phyloP scores from a whole-genome alignment of 352 stramenopile genomes.

The Pythium periplocum region DNA sequence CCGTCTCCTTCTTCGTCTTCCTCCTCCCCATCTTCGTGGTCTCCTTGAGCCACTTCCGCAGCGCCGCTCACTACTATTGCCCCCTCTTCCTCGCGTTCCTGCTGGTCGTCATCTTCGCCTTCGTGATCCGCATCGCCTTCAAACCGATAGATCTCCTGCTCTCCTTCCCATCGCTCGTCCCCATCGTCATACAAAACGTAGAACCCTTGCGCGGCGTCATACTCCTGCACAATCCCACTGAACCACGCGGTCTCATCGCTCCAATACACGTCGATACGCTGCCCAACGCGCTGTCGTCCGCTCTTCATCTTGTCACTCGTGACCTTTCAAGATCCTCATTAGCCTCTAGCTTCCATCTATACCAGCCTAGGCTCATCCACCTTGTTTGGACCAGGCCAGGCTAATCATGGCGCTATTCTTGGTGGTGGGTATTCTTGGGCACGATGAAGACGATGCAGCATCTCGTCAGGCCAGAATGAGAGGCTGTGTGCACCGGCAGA shows the following conservation, averaged over 20 bases:
- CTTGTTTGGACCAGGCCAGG: no score
- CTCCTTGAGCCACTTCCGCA: neutral
- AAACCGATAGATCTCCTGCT: conserved; percentile 30
- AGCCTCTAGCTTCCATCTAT: no score
- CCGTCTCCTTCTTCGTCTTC: conserved; percentile 1
- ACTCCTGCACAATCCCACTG: conserved; percentile 37
- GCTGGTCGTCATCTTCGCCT: conserved; percentile 5
- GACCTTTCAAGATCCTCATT: conserved; percentile 10
- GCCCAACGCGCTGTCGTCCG: conserved; percentile 25
- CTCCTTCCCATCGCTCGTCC: conserved; percentile 68
- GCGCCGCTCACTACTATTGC: neutral
- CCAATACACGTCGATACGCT: conserved; percentile 72
- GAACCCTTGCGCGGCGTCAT: conserved; percentile 33
- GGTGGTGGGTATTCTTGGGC: no score
- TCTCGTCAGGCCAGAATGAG: no score
- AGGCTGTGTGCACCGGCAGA: no score
- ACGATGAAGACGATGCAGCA: no score
- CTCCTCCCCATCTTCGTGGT: conserved; percentile 2
- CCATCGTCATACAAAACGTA: conserved; percentile 80
- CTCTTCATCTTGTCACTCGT: neutral
- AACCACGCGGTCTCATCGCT: conserved; percentile 73
- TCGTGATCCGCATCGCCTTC: conserved; percentile 15
- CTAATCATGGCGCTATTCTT: no score
- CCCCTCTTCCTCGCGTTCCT: neutral
- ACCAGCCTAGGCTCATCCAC: no score